These are phyloP conservation scores for Flammula alnicola DNA, from an alignment of 1,284 basidiomycete genomes.

Conservation along the genomic window DNA sequence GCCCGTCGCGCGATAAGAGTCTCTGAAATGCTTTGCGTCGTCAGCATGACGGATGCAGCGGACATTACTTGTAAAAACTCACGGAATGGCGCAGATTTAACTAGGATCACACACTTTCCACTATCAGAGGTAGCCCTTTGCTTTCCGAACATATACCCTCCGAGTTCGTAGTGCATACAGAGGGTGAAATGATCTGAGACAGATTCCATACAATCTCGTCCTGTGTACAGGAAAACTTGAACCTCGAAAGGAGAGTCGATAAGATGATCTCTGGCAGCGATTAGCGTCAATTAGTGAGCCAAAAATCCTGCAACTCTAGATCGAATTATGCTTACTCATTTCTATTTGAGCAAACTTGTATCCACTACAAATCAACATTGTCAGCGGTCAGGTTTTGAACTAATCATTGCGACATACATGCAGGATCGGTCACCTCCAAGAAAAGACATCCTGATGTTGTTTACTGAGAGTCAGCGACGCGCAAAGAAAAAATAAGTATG, in stretches of 20 bases:
- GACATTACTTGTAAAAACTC: too few relatives aligned
- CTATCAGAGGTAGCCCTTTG: conserved; percentile 40
- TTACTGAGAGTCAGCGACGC: too few relatives aligned
- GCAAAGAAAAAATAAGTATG: too few relatives aligned
- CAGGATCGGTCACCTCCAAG: conserved; percentile 45
- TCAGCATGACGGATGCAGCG: too few relatives aligned
- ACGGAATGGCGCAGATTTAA: too few relatives aligned
- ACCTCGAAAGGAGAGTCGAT: conserved; percentile 36
- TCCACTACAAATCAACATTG: conserved; percentile 31
- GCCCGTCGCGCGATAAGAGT: too few relatives aligned
- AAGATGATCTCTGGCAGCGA: conserved; percentile 39
- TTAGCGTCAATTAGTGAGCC: neutral
- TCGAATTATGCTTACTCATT: conserved; percentile 38
- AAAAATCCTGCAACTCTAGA: neutral
- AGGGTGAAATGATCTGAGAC: conserved; percentile 47
- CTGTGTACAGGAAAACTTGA: conserved; percentile 35
- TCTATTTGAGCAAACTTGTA: conserved; percentile 46
- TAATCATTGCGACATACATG: conserved; percentile 35
- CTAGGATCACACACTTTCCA: conserved; percentile 18
- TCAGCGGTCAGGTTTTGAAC: conserved; percentile 7
- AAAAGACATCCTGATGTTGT: conserved; percentile 44
- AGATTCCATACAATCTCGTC: conserved; percentile 46
- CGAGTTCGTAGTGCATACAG: conserved; percentile 26
- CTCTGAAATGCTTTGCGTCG: too few relatives aligned
- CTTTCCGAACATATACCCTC: conserved; percentile 29